Evolutionary conservation across 768 basidiomycete genomes (phyloP), one percentile per base, ranked within the genome.

Genomic region (Tricholoma terreum): DNA sequence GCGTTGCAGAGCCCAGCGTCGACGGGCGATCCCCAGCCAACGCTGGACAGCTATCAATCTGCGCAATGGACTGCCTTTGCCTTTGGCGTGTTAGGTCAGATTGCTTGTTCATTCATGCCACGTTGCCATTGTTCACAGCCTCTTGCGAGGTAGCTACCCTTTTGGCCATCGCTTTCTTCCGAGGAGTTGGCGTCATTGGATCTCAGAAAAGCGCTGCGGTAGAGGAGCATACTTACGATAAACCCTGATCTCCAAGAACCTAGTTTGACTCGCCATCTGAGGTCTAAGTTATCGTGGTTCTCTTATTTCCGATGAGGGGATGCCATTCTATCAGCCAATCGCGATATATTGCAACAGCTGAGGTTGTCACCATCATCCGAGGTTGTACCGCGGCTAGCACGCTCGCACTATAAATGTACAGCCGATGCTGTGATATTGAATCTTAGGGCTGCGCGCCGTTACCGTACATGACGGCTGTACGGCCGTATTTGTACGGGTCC

Each of bases 21-120:
- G 61, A 57, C 17, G 57, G 56, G 66, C 40, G 77, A 73, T 33
- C 73, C 46, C 59, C 21, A 42, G 75, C 48, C 21, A 24, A 57
- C 71, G 42, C 70, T 89, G n/a, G 50, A 61, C 15, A 82, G 81
- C 31, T 92, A 89, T 66, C 72, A 75, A 33, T 77, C 81, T 17
- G 87, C 87, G 2, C 80, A 86, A 61, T 92, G 88, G 87, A 77
- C 80, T 0, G 69, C 71, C 7, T 84, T 84, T 58, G 83, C 78
- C 9, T 89, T 90, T 67, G 82, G 84, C 5, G 67, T 84, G 30
- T 62, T 84, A 30, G 84, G 87, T 85, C 62, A 22, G 78, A 69
- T 14, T 46, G 24, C 50, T n/a, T 22, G 17, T 31, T 14, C 6
- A 38, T 30, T 38, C 10, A 14, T 56, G 27, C 30, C 42, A 24